Evolutionary conservation across 345 rosid species (phyloP), one percentile per base, ranked within the genome.

Genomic region (Syzygium jambos): DNA sequence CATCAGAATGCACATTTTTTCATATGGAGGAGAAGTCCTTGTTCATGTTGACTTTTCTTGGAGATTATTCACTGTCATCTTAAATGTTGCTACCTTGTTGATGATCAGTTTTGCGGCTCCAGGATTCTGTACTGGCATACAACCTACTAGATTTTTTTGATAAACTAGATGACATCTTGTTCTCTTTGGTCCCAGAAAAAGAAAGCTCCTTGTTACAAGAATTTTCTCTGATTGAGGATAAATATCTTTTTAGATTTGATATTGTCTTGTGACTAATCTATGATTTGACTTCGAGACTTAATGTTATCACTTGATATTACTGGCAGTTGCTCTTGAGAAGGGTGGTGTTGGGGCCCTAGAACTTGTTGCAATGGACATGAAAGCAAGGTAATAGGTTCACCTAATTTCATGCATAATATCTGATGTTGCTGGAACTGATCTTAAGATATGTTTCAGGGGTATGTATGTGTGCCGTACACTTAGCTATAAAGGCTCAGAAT

Each of bases 321-420:
- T 43, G 87, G 90, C 97, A 97, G 99, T 92, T 91, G 97, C 98
- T 88, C 93, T 98, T 89, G 99, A 98, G 77, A 98, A 98, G 91
- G 99, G 99, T 57, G 99, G 99, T 54, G 98, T 96, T 84, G 99
- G 99, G 65, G 99, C 99, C 16, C 89, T 98, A 90, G 99, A 98
- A 93, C 98, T 98, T 91, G 99, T 98, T 91, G 99, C 99, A 84
- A 98, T 98, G 99, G 99, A 98, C 93, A 98, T 98, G 99, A 98
- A 98, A 95, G 99, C 99, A 59, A 96, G 99, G 99, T 97, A 88
- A 84, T 88, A 88, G 86, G 86, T 87, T 54, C 55, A 87, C 41
- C 68, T 61, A 51, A 49, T 73, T 43, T 38, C 46, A 73, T 34
- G 49, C 80, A 73, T 73, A 41, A 73, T 9, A 0, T 73, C 80